A percentile compares a stretch with the other conserved stretches of the same genome.
phyloP scores from a whole-genome alignment of 805 yeast genomes.

The Hanseniaspora vineae region DNA sequence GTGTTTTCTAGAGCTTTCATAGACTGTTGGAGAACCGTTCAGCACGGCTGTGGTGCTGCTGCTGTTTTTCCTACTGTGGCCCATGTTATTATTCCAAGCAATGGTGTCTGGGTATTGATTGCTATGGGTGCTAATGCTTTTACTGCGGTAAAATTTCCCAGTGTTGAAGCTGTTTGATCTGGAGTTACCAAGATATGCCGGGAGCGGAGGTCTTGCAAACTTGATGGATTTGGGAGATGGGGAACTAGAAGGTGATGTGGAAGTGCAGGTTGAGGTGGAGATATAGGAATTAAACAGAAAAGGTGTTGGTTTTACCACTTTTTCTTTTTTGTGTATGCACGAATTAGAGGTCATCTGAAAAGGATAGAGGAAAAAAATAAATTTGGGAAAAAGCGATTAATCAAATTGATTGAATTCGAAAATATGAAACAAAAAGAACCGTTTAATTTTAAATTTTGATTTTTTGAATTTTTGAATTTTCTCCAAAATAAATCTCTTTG shows the following conservation, averaged over 20 bases:
- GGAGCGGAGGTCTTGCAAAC: background rate
- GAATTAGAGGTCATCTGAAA: background rate
- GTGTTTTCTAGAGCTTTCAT: background rate
- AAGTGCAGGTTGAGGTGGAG: background rate
- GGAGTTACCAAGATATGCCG: background rate
- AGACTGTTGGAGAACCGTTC: background rate
- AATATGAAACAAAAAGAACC: no score
- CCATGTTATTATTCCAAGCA: background rate
- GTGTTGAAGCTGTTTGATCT: background rate
- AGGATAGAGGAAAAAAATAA: no score
- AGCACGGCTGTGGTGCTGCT: background rate
- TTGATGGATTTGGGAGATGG: background rate
- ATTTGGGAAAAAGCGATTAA: no score
- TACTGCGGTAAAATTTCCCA: background rate
- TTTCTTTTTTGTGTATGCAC: background rate
- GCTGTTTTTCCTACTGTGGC: background rate
- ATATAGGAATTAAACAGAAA: background rate
- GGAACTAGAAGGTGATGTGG: background rate
- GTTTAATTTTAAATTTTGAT: no score
- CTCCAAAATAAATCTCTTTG: no score
- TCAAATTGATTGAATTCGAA: no score
- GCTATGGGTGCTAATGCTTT: no score
- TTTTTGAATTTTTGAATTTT: no score
- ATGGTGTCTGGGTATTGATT: no score
- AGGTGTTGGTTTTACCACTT: background rate